Base-by-base conservation (phyloP, 768 basidiomycete species). In the Auricularia sp. region DNA sequence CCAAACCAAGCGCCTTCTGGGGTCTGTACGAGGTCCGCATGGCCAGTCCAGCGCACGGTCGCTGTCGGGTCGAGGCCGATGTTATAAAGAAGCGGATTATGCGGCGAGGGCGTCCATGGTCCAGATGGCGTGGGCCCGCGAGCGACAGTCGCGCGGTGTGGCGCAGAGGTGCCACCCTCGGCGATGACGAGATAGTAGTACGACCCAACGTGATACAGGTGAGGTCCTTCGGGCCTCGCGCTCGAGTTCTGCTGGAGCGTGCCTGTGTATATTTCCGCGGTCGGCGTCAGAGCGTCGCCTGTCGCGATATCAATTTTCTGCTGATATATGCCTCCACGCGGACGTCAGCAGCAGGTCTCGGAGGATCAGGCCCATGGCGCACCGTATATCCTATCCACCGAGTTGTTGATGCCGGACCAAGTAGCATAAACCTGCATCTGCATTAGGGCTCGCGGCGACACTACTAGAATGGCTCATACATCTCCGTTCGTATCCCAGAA, bases 401-500 rank as follows among this genome's bases (percentile, higher is more conserved):
- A 59, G 56, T 59, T 59, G 56, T 59, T 59, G 56, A 59, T 59
- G 11, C 56, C 56, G 7, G 29, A 59, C 56, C 56, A 59, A 6
- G 56, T 59, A 6, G 56, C 56, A 29, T 59, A 59, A 10, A 59
- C 56, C 56, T 59, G 24, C 29, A 29, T 29, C 24, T 10, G 56
- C 24, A 29, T 10, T 59, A 14, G 33, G 56, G 24, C 8, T 29
- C 11, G 29, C 24, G 24, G 7, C 29, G 8, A 33, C 45, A 61
- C 11, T 64, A 64, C 6, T 63, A 54, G 62, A 66, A 58, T 29
- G 47, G 65, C 61, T 51, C 68, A 67, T 35, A 66, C 65, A 36
- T 65, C 67, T 54, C 61, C 69, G 35, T 69, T 66, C 45, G 67
- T 58, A 44, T 70, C 70, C 33, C 67, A 71, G 65, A 69, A 68